Evolutionary conservation across 2,329 filamentous ascomycete species (phyloP), one percentile per base, ranked within the genome.

Genomic region (Endocalyx cinctus): DNA sequence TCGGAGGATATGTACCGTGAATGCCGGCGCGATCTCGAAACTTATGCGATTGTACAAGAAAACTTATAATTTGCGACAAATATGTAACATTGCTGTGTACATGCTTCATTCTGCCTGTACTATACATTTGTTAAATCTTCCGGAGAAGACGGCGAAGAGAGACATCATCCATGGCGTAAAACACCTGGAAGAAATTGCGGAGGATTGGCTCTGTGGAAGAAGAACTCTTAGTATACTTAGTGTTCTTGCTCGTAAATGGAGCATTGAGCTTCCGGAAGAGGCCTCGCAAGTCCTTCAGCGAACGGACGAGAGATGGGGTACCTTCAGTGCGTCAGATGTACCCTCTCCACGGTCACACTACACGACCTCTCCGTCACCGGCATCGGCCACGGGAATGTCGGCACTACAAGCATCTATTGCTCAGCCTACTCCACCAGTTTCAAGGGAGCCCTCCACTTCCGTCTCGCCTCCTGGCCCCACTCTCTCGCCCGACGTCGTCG

Each of bases 71-170:
- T 65, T 97, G 10, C 80, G 87, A 5, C 90, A 97, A 56, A 95
- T 98, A 20, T 94, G 87, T 63, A 97, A 97, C 52, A 87, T 97
- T 49, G 89, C 85, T 4, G 88, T 97, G 1, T 98, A 98, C 59
- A 96, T 97, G 62, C 74, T 85, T 0, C 90, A 97, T 58, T 92
- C 87, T 5, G 89, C 92, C 18, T 95, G 88, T 55, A 96, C 88
- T 0, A 94, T 97, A 25, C 92, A 97, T 51, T 67, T 98, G 14
- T 77, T 98, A 22, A 96, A 96, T 46, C 68, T 97, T 2, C 89
- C 89, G 0, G 89, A 96, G 48, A 95, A 92, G 63, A 92, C 86
- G 18, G 87, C 92, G 5, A 83, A 79, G 50, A 72, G 90, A 48
- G 90, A 97, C 58, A 86, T 98, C 26, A 83, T 86, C 5, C 89